Base-by-base conservation (phyloP, 2,329 filamentous ascomycete genomes). In the Trichoderma breve region DNA sequence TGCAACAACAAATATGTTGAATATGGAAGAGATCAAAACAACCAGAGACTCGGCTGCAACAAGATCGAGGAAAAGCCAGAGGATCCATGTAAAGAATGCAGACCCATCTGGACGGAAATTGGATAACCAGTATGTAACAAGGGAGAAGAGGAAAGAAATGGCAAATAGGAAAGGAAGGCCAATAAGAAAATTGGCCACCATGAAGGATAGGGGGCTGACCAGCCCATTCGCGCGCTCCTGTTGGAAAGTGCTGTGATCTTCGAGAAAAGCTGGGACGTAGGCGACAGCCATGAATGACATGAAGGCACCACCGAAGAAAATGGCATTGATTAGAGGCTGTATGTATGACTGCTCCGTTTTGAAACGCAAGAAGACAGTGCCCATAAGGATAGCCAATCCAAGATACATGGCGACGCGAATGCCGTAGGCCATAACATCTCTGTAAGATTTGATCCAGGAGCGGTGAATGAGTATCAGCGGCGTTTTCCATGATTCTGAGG, bases 31-130 rank as follows among this genome's bases (percentile, higher is more conserved):
- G 26, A 96, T 84, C 32, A 97, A 84, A 3, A 97, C 92, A 28
- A 97, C 93, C 0, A 97, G 88, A 0, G 91, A 92, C 81, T 96
- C 93, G 24, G 93, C 93, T 0, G 93, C 93, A 2, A 97, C 81
- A 0, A 97, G 87, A 77, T 97, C 93, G 18, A 97, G 87, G 83
- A 95, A 96, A 4, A 97, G 86, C 92, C 93, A 97, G 83, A 95
- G 87, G 2, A 94, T 86, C 89, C 90, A 96, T 34, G 85, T 91
- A 81, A 93, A 92, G 83, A 97, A 97, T 3, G 90, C 90, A 0
- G 80, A 73, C 0, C 86, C 90, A 0, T 84, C 87, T 1, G 91
- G 88, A 2, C 87, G 87, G 82, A 96, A 94, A 81, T 93, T 92
- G 63, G 88, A 89, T 1, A 97, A 88, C 91, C 91, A 97, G 85